Evolutionary conservation across 2,329 filamentous ascomycete species (phyloP), one percentile per base, ranked within the genome.

Genomic region (Colletotrichum brevisporum): DNA sequence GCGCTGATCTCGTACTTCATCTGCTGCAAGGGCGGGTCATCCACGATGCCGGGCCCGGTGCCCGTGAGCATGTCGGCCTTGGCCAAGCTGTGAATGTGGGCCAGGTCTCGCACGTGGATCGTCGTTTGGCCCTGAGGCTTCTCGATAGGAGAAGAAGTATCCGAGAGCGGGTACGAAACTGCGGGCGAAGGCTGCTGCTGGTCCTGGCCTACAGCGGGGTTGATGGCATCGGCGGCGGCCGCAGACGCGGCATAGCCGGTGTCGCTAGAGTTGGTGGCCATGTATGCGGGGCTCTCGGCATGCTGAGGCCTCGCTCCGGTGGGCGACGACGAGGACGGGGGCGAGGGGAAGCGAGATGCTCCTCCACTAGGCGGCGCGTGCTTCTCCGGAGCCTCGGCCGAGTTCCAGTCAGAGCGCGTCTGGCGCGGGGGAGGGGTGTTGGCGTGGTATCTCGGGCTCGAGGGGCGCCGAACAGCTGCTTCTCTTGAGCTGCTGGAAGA

Each of bases 1-100:
- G 90, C 93, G 82, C 95, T 98, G 75, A 99, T 98, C 80, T 98
- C 96, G 79, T 97, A 99, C 78, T 89, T 90, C 81, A 87, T 87
- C 71, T 85, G 85, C 74, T 87, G 86, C 45, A 85, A 78, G 41
- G 83, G 85, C 13, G 84, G 82, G 69, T 84, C 87, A 72, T 84
- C 85, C 64, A 85, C 80, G 64, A 83, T 83, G 74, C 87, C 83
- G 72, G 86, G 73, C 2, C 81, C 82, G 63, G 82, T 79, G n/a
- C 82, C 82, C 26, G 83, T 90, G 26, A 91, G 85, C 68, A 91
- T 83, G 73, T 97, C 94, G 72, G 95, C 92, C 72, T 88, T 91
- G 27, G 94, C 94, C 71, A 99, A 92, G 77, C 89, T 94, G 78
- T 96, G 93, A 71, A 99, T 95, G 77, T 99, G 96, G 50, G 92